These are phyloP conservation scores for Lonicera japonica DNA, from an alignment of 129 eudicot genomes.

Conservation along the genomic window DNA sequence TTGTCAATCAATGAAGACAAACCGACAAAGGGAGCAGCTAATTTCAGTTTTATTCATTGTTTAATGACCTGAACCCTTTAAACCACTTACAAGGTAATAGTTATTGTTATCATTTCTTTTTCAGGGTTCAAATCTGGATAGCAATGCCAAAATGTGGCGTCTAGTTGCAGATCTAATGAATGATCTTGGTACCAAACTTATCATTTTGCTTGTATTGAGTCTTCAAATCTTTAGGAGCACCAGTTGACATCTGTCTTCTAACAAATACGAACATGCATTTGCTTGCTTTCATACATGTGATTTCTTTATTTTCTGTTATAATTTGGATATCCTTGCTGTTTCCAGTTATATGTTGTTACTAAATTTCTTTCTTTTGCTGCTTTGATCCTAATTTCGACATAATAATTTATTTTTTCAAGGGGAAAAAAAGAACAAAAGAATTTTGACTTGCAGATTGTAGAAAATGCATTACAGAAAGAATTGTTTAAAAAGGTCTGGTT, in stretches of 20 bases:
- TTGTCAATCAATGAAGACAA: not conserved
- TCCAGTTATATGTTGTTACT: no score
- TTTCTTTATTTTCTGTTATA: not conserved
- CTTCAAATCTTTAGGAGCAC: not conserved
- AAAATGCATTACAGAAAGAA: no score
- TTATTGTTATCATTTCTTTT: constrained; percentile 10
- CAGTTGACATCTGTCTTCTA: not conserved
- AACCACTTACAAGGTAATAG: constrained; percentile 7
- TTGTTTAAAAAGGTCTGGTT: no score
- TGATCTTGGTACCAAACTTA: constrained; percentile 70
- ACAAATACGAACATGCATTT: not conserved
- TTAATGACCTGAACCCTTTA: constrained; percentile 4
- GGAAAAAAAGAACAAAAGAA: no score
- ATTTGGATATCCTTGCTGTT: not conserved
- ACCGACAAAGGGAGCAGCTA: not conserved
- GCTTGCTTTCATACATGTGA: not conserved
- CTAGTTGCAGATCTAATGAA: constrained; percentile 99
- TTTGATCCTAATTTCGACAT: no score
- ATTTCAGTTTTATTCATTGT: not conserved
- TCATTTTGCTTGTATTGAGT: constrained; percentile 8
- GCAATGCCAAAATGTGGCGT: constrained; percentile 99
- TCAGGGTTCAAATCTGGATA: constrained; percentile 95
- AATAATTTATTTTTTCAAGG: no score
- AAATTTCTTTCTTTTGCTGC: no score
- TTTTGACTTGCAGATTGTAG: no score